These are phyloP conservation scores for Candida berthetii DNA, from an alignment of 805 yeast genomes.

Conservation along the genomic window DNA sequence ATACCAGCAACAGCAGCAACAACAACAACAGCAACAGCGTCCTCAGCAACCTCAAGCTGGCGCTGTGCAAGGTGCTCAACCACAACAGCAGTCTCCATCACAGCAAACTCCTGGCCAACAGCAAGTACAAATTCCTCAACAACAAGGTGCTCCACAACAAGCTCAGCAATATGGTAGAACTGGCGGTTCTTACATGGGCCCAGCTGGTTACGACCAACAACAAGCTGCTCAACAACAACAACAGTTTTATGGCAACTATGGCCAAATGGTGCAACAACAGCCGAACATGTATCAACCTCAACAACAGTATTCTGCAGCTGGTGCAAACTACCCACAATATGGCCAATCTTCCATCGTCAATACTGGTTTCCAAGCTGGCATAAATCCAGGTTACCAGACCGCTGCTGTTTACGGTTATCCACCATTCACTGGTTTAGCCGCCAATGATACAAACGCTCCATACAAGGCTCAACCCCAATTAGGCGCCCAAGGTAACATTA, in stretches of 20 bases:
- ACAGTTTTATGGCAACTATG: not conserved
- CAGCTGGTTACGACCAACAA: not conserved
- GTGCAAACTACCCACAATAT: constrained; percentile 1
- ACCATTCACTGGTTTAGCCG: constrained; percentile 5
- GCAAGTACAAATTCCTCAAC: constrained; percentile 4
- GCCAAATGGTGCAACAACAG: constrained; percentile 3
- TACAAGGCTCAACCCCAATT: not conserved
- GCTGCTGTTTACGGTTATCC: constrained; percentile 8
- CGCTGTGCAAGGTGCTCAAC: not conserved
- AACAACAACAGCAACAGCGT: not conserved
- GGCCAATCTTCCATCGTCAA: not conserved
- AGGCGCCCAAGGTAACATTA: constrained; percentile 1
- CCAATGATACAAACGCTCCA: constrained; percentile 2
- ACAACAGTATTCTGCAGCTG: constrained; percentile 8
- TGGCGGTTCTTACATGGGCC: not conserved
- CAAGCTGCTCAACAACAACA: not conserved
- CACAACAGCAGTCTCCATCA: constrained; percentile 7
- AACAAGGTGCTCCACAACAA: constrained; percentile 6
- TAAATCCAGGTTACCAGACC: not conserved
- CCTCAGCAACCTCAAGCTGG: not conserved
- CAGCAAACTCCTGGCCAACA: constrained; percentile 1
- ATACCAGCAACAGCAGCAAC: not conserved
- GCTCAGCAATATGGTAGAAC: constrained; percentile 2
- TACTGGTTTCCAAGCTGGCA: not conserved
- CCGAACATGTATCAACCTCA: constrained; percentile 4